Percentiles rank a stretch among this genome's conserved stretches.
Evolutionary conservation across 179 eudicot species (phyloP).

Genomic region (Beta lomatogona): DNA sequence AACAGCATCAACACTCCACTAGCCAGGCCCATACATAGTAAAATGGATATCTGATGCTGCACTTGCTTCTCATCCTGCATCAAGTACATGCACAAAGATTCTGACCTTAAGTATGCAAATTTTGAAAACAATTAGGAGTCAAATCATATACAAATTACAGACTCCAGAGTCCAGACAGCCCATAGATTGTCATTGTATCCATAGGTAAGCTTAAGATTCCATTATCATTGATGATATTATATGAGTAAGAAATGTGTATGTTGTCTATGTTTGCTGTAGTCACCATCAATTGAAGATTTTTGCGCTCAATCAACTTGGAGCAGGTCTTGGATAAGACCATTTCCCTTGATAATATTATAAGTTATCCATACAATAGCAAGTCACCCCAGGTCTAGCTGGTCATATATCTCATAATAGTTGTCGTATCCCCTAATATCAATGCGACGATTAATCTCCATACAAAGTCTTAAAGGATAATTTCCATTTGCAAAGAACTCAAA

Average conservation of each 20-base stretch:
- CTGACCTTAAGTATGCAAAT: not conserved
- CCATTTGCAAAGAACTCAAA: not conserved
- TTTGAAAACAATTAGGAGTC: not conserved
- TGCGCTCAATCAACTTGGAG: too few relatives aligned
- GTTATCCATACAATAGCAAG: too few relatives aligned
- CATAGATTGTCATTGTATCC: not conserved
- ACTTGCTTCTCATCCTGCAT: conserved; percentile 80
- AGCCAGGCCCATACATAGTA: conserved; percentile 73
- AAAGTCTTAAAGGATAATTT: not conserved
- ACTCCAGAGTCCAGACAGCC: not conserved
- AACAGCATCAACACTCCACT: conserved; percentile 75
- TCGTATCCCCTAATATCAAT: not conserved
- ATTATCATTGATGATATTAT: not conserved
- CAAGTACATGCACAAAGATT: conserved; percentile 16
- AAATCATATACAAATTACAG: not conserved
- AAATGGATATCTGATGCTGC: conserved; percentile 88
- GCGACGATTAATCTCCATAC: not conserved
- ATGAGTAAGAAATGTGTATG: not conserved
- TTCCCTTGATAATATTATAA: too few relatives aligned
- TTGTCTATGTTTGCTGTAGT: not conserved
- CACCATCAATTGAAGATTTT: not conserved
- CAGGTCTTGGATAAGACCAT: too few relatives aligned
- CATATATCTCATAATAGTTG: too few relatives aligned
- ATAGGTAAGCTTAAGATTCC: not conserved
- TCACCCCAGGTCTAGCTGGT: too few relatives aligned